Percentiles rank a stretch among this genome's conserved stretches.
phyloP scores from a whole-genome alignment of 768 basidiomycete genomes.

The Hydnum rufescens region DNA sequence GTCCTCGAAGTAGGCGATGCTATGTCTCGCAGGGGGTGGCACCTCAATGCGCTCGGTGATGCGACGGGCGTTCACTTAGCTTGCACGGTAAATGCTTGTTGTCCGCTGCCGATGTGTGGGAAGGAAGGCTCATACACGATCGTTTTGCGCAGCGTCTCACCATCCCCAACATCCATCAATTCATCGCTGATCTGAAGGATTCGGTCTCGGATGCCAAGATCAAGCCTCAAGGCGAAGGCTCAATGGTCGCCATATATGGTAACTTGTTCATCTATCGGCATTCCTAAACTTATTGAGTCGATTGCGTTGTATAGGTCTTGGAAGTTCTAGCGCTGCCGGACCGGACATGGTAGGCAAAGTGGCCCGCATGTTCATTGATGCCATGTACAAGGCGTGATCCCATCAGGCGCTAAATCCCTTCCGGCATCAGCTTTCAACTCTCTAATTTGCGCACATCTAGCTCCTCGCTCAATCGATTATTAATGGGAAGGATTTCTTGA shows the following conservation, averaged over 20 bases:
- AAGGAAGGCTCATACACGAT: not conserved
- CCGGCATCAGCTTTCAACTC: too few relatives aligned
- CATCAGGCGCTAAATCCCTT: not conserved
- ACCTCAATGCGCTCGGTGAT: slow-evolving; percentile 62
- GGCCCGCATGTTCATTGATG: slow-evolving; percentile 63
- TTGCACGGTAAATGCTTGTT: slow-evolving; percentile 46
- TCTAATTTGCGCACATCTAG: too few relatives aligned
- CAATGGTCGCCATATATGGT: slow-evolving; percentile 89
- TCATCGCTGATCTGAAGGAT: slow-evolving; percentile 70
- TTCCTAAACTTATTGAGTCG: slow-evolving; percentile 3
- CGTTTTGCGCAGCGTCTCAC: slow-evolving; percentile 42
- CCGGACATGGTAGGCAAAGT: slow-evolving; percentile 60
- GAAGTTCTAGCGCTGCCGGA: slow-evolving; percentile 64
- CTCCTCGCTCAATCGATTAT: too few relatives aligned
- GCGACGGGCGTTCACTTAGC: slow-evolving; percentile 85
- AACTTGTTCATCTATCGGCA: slow-evolving; percentile 15
- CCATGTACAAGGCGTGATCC: slow-evolving; percentile 29
- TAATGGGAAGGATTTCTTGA: too few relatives aligned
- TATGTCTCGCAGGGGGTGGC: slow-evolving; percentile 79
- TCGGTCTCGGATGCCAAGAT: slow-evolving; percentile 51
- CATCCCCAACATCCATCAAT: slow-evolving; percentile 49
- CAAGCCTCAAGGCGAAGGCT: slow-evolving; percentile 48
- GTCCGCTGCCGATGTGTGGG: not conserved
- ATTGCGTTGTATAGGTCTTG: slow-evolving; percentile 35
- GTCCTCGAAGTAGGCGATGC: slow-evolving; percentile 79